Evolutionary conservation across 768 basidiomycete genomes (phyloP).

Genomic region (Dioszegia aurantiaca): DNA sequence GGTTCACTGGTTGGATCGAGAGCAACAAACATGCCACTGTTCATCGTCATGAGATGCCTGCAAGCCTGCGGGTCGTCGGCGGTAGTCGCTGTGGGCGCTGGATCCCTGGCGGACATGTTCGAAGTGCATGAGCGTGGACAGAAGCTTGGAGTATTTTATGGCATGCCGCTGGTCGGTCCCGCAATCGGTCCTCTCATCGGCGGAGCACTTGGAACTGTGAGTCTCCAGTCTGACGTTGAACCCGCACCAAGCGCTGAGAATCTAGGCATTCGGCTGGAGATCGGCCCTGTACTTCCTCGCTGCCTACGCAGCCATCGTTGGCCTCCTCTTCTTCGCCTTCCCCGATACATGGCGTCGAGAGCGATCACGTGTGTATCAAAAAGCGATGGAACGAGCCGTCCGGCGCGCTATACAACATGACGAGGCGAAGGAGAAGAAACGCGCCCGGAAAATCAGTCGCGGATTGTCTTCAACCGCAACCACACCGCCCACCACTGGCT

Average conservation of each 20-base stretch:
- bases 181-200: constrained; percentile 44
- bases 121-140: constrained; percentile 49
- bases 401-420: constrained; percentile 43
- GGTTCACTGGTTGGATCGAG: constrained; percentile 45
- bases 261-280: constrained; percentile 68
- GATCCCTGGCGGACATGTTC: constrained; percentile 52
- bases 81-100: constrained; percentile 49
- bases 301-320: constrained; percentile 61
- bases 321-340: constrained; percentile 65
- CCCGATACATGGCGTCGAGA: constrained; percentile 79
- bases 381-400: constrained; percentile 58
- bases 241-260: background rate
- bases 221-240: constrained; percentile 1
- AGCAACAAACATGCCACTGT: constrained; percentile 44
- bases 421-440: constrained; percentile 34
- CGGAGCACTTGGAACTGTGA: constrained; percentile 35
- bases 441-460: constrained; percentile 26
- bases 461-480: constrained; percentile 31
- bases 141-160: constrained; percentile 43
- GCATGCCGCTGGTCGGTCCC: constrained; percentile 68
- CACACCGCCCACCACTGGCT: constrained; percentile 32
- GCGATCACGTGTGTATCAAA: constrained; percentile 75
- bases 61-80: constrained; percentile 50
- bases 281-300: constrained; percentile 79
- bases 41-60: constrained; percentile 48